Evolutionary conservation across 2,329 filamentous ascomycete genomes (phyloP), one percentile per base, ranked within the genome.

Genomic region (Fusarium gaditjirri): DNA sequence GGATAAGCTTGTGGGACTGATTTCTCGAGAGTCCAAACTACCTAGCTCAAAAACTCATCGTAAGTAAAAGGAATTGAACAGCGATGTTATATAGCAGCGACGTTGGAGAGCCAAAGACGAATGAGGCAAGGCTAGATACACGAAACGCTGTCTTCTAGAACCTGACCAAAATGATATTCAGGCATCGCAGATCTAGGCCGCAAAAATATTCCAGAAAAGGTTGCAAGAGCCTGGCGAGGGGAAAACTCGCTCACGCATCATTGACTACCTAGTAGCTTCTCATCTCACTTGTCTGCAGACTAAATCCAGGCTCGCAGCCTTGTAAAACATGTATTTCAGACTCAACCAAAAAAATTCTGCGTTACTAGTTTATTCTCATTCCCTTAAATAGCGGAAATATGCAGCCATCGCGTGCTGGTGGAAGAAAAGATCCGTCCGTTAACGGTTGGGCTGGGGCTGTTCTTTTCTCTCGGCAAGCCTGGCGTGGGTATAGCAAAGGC

Each of bases 381-480:
- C 36, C 42, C 49, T 63, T 64, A 52, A 68, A 39, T 56, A 68
- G 64, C 44, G 65, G 64, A 42, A 60, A 69, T 56, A 68, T 64
- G 65, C 65, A 68, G 65, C 58, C 65, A 58, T 69, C 44, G 65
- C 31, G 35, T 69, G 57, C 39, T 68, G 64, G 35, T 57, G 52
- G 53, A 69, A 54, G 50, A 64, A 68, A 68, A 36, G 35, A 64
- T 68, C 65, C 55, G 55, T 62, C 64, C 33, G 33, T 41, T 29
- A 64, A 68, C 65, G 56, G 65, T 44, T 39, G 27, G 56, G 31
- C 38, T 61, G 56, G 56, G 33, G n/a, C 35, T 52, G 33, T 52
- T 59, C 38, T 36, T 53, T 31, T 33, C 41, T 39, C 38, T 46
- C 38, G 29, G 19, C 46, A 50, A 56, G 43, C 39, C 50, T 62